These are phyloP conservation scores for Hypomontagnella submonticulosa DNA, from an alignment of 495 filamentous ascomycete species.

Conservation along the genomic window DNA sequence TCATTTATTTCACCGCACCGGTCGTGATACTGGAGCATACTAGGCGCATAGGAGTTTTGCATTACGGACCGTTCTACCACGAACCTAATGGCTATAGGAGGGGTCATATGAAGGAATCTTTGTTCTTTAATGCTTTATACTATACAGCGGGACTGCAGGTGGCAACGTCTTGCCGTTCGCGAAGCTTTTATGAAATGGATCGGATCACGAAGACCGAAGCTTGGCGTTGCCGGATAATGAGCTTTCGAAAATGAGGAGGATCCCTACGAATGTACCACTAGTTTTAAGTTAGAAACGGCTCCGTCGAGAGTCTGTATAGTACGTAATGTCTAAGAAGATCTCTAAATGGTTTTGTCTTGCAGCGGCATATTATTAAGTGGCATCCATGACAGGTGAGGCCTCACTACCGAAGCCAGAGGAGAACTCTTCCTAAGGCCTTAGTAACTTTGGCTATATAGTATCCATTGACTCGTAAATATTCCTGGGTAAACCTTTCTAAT, in stretches of 20 bases:
- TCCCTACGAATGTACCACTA: conserved; percentile 24
- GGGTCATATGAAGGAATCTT: conserved; percentile 13
- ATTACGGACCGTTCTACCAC: conserved; percentile 22
- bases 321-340: conserved; percentile 36
- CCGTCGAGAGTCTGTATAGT: conserved; percentile 28
- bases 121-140: conserved; percentile 24
- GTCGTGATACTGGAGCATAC: conserved; percentile 22
- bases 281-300: conserved; percentile 22
- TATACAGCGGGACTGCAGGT: background rate
- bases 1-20: background rate
- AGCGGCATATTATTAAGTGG: too few species aligned
- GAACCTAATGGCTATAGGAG: conserved; percentile 31
- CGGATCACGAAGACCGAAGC: background rate
- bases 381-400: too few species aligned
- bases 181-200: conserved; percentile 2
- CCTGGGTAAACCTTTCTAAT: too few species aligned
- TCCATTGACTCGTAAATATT: too few species aligned
- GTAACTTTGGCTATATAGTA: too few species aligned
- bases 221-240: conserved; percentile 5
- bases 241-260: conserved; percentile 10
- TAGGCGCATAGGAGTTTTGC: conserved; percentile 28
- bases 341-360: background rate
- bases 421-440: too few species aligned
- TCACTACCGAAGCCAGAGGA: too few species aligned
- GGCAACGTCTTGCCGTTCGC: background rate